phyloP scores from a whole-genome alignment of 371 early-diverging fungal species.

The Synchytrium microbalum region DNA sequence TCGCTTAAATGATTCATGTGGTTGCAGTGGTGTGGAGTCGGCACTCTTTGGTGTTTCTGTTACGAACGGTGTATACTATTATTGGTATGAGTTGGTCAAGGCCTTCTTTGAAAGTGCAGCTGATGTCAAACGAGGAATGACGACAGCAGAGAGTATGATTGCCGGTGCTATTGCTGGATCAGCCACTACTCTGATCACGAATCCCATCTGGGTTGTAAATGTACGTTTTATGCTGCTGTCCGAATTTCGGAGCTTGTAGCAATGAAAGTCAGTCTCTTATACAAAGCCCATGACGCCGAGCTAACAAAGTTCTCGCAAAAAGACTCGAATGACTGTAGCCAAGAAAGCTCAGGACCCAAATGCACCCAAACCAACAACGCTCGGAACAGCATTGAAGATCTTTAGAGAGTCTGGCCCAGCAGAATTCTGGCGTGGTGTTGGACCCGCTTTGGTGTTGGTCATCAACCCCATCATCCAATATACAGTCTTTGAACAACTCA shows the following conservation, averaged over 20 bases:
- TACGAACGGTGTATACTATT: constrained; percentile 92
- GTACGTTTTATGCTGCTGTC: constrained; percentile 32
- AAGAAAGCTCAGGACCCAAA: constrained; percentile 30
- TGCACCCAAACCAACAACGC: constrained; percentile 16
- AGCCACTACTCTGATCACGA: constrained; percentile 78
- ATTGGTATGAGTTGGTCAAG: constrained; percentile 90
- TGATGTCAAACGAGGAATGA: constrained; percentile 52
- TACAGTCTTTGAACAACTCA: constrained; percentile 90
- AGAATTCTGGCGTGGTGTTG: constrained; percentile 78
- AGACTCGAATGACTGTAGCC: constrained; percentile 37
- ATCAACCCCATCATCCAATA: constrained; percentile 97
- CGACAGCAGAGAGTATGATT: constrained; percentile 77
- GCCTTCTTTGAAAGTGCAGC: constrained; percentile 63
- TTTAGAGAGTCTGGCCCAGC: constrained; percentile 76
- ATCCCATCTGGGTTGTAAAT: constrained; percentile 97
- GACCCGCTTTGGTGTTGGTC: constrained; percentile 91
- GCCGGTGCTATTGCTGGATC: constrained; percentile 89
- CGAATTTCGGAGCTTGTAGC: background rate
- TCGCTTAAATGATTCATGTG: background rate
- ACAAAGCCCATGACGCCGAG: background rate
- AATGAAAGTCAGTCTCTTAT: constrained; percentile 4
- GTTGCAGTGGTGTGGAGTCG: constrained; percentile 78
- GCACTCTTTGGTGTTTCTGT: constrained; percentile 92
- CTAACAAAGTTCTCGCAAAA: background rate
- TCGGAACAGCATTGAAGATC: constrained; percentile 50